Evolutionary conservation across 768 basidiomycete species (phyloP).

Genomic region (Russula earlei): DNA sequence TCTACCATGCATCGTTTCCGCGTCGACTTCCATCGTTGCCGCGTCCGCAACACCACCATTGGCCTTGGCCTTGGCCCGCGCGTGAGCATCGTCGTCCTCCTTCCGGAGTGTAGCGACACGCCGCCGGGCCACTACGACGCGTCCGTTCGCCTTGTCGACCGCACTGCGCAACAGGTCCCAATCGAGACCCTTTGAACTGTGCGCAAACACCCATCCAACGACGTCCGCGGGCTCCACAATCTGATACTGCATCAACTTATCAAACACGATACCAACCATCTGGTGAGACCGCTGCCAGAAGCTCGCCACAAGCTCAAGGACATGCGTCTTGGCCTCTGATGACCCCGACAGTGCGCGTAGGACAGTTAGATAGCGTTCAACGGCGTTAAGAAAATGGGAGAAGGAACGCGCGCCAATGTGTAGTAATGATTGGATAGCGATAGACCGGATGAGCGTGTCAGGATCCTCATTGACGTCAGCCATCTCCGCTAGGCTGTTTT

Average conservation of each 20-base stretch:
- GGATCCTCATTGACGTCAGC: conserved; percentile 55
- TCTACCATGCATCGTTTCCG: conserved; percentile 56
- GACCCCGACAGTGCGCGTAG: conserved; percentile 49
- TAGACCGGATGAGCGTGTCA: conserved; percentile 59
- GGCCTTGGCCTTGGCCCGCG: conserved; percentile 57
- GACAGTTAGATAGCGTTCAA: conserved; percentile 84
- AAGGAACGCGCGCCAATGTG: conserved; percentile 92
- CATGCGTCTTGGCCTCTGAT: conserved; percentile 53
- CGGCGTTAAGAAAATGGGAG: conserved; percentile 95
- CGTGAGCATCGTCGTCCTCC: conserved; percentile 82
- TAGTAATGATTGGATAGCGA: conserved; percentile 80
- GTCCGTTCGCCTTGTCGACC: conserved; percentile 84
- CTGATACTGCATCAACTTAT: conserved; percentile 98
- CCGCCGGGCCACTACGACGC: conserved; percentile 67
- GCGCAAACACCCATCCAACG: conserved; percentile 71
- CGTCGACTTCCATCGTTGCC: conserved; percentile 56
- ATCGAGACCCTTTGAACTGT: conserved; percentile 51
- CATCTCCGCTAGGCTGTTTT: conserved; percentile 51
- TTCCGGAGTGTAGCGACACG: conserved; percentile 69
- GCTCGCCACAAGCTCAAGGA: conserved; percentile 56
- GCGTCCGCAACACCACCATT: conserved; percentile 33
- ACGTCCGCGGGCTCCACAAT: conserved; percentile 93
- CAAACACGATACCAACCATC: conserved; percentile 86
- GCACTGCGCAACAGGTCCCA: conserved; percentile 83
- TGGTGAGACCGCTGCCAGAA: conserved; percentile 86